Percentiles rank a stretch among this genome's conserved stretches.
These are phyloP conservation scores for Cudoniella acicularis DNA, from an alignment of 495 filamentous ascomycete species.

Conservation along the genomic window DNA sequence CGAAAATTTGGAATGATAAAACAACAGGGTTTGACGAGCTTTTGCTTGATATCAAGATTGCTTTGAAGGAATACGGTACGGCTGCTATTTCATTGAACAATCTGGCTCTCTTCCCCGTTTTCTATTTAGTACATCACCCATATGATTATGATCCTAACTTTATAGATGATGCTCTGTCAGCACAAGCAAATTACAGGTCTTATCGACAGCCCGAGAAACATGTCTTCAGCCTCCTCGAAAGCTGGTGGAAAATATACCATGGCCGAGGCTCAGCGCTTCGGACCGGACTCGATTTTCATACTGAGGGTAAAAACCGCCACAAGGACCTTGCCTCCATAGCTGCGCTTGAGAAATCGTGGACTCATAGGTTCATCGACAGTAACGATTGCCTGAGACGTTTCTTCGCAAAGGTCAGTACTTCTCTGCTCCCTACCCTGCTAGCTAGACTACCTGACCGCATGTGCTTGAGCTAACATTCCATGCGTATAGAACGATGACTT, in stretches of 20 bases:
- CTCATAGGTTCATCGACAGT: constrained; percentile 14
- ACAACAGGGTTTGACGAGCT: constrained; percentile 5
- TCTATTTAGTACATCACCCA: background rate
- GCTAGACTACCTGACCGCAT: background rate
- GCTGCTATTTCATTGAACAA: constrained; percentile 1
- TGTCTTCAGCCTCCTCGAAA: constrained; percentile 4
- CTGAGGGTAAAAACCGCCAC: background rate
- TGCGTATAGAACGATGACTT: constrained; percentile 4
- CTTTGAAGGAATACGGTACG: constrained; percentile 13
- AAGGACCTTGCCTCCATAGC: constrained; percentile 13
- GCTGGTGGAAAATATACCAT: background rate
- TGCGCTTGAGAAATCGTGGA: constrained; percentile 9
- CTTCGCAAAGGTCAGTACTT: constrained; percentile 9
- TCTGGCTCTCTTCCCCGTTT: background rate
- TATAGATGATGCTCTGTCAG: constrained; percentile 10
- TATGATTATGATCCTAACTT: background rate
- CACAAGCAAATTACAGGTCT: constrained; percentile 11
- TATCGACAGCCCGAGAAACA: constrained; percentile 5
- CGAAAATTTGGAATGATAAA: constrained; percentile 5
- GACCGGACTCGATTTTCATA: constrained; percentile 1
- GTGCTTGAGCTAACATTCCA: background rate
- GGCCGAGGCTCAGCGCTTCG: background rate
- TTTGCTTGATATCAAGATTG: constrained; percentile 2
- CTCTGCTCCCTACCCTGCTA: background rate
- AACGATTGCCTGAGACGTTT: constrained; percentile 5